A percentile compares a stretch with the other conserved stretches of the same genome.
These are phyloP conservation scores for Piper betle DNA, from an alignment of 164 flowering plant genomes.

Conservation along the genomic window DNA sequence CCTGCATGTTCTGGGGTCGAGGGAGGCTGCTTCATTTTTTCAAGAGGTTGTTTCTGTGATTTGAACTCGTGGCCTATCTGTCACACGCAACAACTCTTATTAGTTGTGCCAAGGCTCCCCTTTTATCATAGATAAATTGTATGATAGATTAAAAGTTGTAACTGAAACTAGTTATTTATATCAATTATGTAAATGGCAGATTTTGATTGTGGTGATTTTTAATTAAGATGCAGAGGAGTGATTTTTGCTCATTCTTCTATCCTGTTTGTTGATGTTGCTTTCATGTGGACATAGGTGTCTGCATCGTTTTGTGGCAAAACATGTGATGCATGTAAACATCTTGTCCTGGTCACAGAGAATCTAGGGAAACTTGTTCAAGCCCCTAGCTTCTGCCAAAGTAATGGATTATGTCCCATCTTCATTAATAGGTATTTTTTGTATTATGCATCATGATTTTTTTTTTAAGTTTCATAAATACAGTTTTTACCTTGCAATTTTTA, in stretches of 20 bases:
- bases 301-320: slow-evolving; percentile 53
- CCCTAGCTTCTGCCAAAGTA: slow-evolving; percentile 19
- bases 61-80: too few species aligned
- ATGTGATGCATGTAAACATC: slow-evolving; percentile 90
- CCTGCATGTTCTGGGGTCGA: too few species aligned
- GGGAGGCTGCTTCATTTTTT: too few species aligned
- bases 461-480: not conserved
- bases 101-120: too few species aligned
- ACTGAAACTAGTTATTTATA: too few species aligned
- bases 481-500: not conserved
- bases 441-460: not conserved
- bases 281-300: slow-evolving; percentile 31
- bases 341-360: slow-evolving; percentile 45
- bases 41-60: too few species aligned
- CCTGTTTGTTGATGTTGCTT: not conserved
- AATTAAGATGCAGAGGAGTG: too few species aligned
- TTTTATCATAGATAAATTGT: too few species aligned
- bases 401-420: slow-evolving; percentile 27
- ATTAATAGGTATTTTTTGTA: slow-evolving; percentile 40
- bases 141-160: too few species aligned
- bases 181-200: too few species aligned
- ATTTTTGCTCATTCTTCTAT: not conserved
- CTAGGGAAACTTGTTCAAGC: slow-evolving; percentile 46
- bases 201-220: too few species aligned
- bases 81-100: too few species aligned